These are phyloP conservation scores for Stentor roeselii DNA, from an alignment of 73 alveolate species.

Conservation along the genomic window DNA sequence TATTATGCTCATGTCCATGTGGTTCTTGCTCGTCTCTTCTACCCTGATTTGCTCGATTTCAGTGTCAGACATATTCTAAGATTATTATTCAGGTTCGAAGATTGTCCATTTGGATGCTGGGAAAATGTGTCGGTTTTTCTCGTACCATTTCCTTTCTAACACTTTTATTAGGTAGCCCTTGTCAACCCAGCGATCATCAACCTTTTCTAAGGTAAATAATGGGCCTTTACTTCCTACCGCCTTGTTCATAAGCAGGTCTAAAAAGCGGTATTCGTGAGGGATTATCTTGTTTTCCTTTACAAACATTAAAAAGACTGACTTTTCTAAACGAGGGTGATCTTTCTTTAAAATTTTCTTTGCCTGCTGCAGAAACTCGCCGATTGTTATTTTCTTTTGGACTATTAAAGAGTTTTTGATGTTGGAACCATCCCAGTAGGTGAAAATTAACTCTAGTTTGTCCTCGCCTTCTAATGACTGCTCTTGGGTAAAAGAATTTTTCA, in stretches of 20 bases:
- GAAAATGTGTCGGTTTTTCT: constrained; percentile 3
- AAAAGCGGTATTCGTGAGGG: neutral
- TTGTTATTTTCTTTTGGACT: neutral
- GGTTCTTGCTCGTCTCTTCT: too few relatives aligned
- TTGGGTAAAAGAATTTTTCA: too few relatives aligned
- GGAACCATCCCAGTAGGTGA: neutral
- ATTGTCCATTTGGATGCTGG: constrained; percentile 19
- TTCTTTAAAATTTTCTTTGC: neutral
- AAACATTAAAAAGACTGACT: neutral
- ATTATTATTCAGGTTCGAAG: too few relatives aligned
- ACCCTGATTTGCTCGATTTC: too few relatives aligned
- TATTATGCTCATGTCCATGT: neutral
- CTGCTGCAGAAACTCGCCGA: neutral
- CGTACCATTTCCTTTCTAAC: constrained; percentile 18
- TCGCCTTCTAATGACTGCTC: neutral
- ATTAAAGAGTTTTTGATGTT: neutral
- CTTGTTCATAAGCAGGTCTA: constrained; percentile 1
- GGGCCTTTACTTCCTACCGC: constrained; percentile 14
- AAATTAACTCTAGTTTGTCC: neutral
- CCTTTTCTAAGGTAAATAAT: neutral
- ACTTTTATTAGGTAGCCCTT: neutral
- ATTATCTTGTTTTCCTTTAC: constrained; percentile 4
- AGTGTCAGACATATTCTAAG: too few relatives aligned
- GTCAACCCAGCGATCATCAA: neutral
- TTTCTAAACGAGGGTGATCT: neutral